Conservation (phyloP, 2,329 filamentous ascomycete species). For the Septoria petroselini region DNA sequence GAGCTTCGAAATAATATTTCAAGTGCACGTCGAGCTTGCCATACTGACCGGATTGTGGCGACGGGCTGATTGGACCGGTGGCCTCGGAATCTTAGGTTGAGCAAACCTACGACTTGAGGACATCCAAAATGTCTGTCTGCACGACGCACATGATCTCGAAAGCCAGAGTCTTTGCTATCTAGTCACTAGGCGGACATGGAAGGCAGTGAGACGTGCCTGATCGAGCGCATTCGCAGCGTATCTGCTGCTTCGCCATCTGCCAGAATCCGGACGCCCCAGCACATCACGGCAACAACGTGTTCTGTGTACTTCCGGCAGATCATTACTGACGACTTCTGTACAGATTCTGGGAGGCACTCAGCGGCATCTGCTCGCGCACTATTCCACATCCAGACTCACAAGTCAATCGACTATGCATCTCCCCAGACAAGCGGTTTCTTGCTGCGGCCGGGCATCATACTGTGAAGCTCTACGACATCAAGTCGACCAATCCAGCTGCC, state of each 20-base stretch:
- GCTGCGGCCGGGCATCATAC: slow-evolving; percentile 77
- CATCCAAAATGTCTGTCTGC: too few species aligned
- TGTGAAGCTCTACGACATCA: slow-evolving; percentile 98
- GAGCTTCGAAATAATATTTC: too few species aligned
- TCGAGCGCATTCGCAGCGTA: too few species aligned
- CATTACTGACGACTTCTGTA: neutral
- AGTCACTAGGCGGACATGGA: too few species aligned
- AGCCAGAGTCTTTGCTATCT: too few species aligned
- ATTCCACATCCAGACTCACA: slow-evolving; percentile 98
- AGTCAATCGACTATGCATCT: slow-evolving; percentile 97
- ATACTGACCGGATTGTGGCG: neutral
- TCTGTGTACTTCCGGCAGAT: neutral
- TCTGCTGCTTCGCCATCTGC: neutral
- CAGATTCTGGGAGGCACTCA: slow-evolving; percentile 97
- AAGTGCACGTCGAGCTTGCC: neutral
- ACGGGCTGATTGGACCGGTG: too few species aligned
- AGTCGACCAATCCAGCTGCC: slow-evolving; percentile 93
- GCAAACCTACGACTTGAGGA: too few species aligned
- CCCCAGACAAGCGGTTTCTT: slow-evolving; percentile 93
- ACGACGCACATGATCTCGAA: too few species aligned
- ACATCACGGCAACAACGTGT: neutral
- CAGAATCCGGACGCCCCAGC: too few species aligned
- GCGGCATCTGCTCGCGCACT: slow-evolving; percentile 94
- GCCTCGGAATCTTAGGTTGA: too few species aligned
- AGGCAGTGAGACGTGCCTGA: too few species aligned